These are phyloP conservation scores for Eimeria brunetti DNA, from an alignment of 169 alveolate genomes.

Conservation along the genomic window DNA sequence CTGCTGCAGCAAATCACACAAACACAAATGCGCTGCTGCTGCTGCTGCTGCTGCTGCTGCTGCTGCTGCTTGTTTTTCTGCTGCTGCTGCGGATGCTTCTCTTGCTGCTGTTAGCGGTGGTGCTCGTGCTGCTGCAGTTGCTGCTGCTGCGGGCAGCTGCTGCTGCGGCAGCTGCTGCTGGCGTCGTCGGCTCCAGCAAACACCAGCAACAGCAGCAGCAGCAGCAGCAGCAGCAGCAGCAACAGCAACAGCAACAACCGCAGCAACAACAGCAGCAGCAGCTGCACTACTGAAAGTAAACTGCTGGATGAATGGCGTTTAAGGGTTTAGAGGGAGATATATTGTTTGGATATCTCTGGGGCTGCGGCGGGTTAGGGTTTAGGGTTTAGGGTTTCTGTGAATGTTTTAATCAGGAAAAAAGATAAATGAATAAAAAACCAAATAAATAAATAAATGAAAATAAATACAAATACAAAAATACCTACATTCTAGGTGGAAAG, in stretches of 20 bases:
- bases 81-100: background rate
- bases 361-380: too few relatives aligned
- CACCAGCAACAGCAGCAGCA: background rate
- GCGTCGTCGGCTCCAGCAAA: too few relatives aligned
- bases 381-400: background rate
- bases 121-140: background rate
- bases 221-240: background rate
- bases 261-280: conserved; percentile 22
- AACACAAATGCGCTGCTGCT: background rate
- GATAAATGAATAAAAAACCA: too few relatives aligned
- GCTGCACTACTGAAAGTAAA: background rate
- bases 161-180: background rate
- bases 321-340: too few relatives aligned
- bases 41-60: conserved; percentile 11
- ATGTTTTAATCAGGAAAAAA: background rate
- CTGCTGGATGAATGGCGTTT: background rate
- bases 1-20: background rate
- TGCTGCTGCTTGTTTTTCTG: background rate
- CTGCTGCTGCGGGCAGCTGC: background rate
- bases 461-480: too few relatives aligned
- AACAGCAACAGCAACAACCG: background rate
- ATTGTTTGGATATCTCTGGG: too few relatives aligned
- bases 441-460: too few relatives aligned
- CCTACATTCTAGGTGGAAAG: too few relatives aligned
- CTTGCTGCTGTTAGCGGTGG: background rate